Evolutionary conservation across 2,329 filamentous ascomycete species (phyloP).

Genomic region (Cladosporium sp.): DNA sequence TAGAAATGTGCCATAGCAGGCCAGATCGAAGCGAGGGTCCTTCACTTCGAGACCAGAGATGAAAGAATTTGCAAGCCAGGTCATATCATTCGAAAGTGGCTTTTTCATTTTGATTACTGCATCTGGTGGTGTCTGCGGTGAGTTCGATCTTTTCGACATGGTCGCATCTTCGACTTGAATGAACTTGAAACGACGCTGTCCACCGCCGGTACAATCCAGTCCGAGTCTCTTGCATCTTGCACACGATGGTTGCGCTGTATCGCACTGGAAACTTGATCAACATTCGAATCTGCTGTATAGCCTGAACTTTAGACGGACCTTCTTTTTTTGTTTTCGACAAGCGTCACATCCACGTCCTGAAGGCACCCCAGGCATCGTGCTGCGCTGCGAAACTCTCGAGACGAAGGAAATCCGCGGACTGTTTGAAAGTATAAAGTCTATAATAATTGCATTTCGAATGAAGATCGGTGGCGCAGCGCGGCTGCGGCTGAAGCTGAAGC

Average conservation of each 20-base stretch:
- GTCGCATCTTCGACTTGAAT: conserved; percentile 2
- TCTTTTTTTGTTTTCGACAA: conserved; percentile 25
- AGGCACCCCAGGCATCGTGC: conserved; percentile 32
- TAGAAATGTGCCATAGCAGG: conserved; percentile 21
- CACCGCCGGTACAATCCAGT: conserved; percentile 19
- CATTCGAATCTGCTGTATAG: not conserved
- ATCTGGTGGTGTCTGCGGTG: not conserved
- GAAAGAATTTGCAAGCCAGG: not conserved
- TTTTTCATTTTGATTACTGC: not conserved
- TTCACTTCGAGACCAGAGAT: conserved; percentile 11
- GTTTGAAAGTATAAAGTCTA: not conserved
- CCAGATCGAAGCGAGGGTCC: conserved; percentile 18
- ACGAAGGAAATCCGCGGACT: not conserved
- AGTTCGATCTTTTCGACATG: not conserved
- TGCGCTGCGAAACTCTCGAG: not conserved
- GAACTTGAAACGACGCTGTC: conserved; percentile 24
- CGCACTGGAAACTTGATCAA: conserved; percentile 19
- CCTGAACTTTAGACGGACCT: not conserved
- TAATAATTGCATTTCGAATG: not conserved
- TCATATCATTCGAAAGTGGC: not conserved
- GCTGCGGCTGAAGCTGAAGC: conserved; percentile 10
- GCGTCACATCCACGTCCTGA: conserved; percentile 23
- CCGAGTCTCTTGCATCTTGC: conserved; percentile 21
- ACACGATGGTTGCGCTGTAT: conserved; percentile 20
- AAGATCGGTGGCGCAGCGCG: not conserved